Conservation (phyloP, 2,329 filamentous ascomycete species). For the Cephalotrichum gorgonifer region DNA sequence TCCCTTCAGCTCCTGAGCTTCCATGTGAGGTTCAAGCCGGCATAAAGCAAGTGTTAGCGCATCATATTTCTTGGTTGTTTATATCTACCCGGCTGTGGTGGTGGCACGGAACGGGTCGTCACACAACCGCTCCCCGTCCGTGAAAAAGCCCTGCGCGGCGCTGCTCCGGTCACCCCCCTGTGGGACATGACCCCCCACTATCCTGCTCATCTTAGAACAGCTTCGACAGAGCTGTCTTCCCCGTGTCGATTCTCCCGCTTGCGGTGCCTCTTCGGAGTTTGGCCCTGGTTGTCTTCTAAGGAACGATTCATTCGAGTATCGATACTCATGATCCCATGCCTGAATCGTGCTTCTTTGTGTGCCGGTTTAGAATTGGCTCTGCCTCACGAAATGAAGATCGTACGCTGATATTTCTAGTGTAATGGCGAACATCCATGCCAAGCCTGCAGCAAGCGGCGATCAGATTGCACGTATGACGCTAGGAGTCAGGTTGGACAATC, state of each 20-base stretch:
- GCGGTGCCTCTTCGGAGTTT: not conserved
- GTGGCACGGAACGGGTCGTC: too few species aligned
- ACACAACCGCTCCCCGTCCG: too few species aligned
- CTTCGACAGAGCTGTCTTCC: too few species aligned
- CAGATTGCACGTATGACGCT: conserved; percentile 30
- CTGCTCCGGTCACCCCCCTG: too few species aligned
- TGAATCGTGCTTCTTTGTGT: not conserved
- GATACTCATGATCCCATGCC: not conserved
- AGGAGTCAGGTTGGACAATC: not conserved
- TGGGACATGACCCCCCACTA: not conserved
- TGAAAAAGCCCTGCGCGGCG: too few species aligned
- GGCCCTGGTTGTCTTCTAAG: not conserved
- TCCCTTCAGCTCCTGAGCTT: too few species aligned
- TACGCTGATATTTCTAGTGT: conserved; percentile 30
- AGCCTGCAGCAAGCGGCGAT: conserved; percentile 43
- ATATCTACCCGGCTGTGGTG: too few species aligned
- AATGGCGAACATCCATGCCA: conserved; percentile 48
- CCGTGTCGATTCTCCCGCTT: not conserved
- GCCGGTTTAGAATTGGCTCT: too few species aligned
- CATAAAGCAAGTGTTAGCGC: too few species aligned
- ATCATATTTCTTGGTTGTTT: too few species aligned
- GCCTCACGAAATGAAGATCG: too few species aligned
- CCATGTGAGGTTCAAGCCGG: too few species aligned
- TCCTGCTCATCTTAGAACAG: not conserved
- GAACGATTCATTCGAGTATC: not conserved